Evolutionary conservation across 2,329 filamentous ascomycete species (phyloP).

Genomic region (Aureobasidium sp.): DNA sequence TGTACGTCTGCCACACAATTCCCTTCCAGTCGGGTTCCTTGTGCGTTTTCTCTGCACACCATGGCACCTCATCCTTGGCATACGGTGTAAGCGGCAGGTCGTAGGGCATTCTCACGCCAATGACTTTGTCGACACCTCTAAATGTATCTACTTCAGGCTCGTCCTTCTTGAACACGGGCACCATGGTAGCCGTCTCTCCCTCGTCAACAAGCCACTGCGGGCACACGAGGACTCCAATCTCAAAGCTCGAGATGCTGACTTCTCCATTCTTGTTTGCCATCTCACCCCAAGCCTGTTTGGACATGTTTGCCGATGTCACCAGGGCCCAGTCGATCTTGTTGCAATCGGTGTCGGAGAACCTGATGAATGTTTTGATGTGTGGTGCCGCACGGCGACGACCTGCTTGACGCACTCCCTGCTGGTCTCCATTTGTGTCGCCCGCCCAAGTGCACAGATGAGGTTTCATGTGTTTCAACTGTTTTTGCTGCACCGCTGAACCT

Average conservation of each 20-base stretch:
- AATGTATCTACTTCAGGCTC: constrained; percentile 32
- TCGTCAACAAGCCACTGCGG: constrained; percentile 46
- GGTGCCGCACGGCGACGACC: constrained; percentile 66
- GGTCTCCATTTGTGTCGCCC: constrained; percentile 42
- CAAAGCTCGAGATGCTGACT: constrained; percentile 70
- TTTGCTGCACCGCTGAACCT: constrained; percentile 60
- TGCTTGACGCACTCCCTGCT: constrained; percentile 37
- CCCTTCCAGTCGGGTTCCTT: constrained; percentile 56
- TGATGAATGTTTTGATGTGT: constrained; percentile 84
- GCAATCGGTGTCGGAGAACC: constrained; percentile 41
- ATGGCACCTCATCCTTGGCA: constrained; percentile 57
- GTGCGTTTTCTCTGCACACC: constrained; percentile 62
- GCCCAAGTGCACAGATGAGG: constrained; percentile 72
- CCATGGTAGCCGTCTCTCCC: constrained; percentile 48
- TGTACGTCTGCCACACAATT: constrained; percentile 31
- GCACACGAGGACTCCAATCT: constrained; percentile 79
- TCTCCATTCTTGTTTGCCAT: constrained; percentile 50
- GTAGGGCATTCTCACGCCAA: constrained; percentile 79
- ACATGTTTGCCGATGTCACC: constrained; percentile 84
- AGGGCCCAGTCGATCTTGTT: constrained; percentile 71
- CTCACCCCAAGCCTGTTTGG: constrained; percentile 83
- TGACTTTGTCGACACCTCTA: constrained; percentile 30
- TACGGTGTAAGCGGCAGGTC: constrained; percentile 67
- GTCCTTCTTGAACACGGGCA: constrained; percentile 61
- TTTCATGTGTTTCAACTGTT: constrained; percentile 65